Evolutionary conservation across 2,329 filamentous ascomycete genomes (phyloP).

Genomic region (Botrytis tulipae): DNA sequence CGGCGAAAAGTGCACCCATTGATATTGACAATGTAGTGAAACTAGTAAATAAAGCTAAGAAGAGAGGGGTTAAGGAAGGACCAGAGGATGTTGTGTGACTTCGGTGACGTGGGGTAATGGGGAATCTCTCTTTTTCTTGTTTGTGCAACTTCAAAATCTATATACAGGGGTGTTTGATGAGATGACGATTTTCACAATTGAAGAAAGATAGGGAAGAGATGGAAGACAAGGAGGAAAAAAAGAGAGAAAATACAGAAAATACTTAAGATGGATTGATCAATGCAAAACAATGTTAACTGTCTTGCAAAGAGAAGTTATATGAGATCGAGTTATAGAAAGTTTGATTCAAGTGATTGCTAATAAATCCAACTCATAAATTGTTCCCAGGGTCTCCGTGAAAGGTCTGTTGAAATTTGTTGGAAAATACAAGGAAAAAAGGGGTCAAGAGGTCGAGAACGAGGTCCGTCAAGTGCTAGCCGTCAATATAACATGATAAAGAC

Average conservation of each 20-base stretch:
- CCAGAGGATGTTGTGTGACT: conserved; percentile 6
- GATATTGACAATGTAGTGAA: not conserved
- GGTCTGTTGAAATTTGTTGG: not conserved
- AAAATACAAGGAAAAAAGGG: not conserved
- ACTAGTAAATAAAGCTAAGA: not conserved
- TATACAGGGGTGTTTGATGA: not conserved
- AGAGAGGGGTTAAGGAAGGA: not conserved
- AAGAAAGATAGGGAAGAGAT: not conserved
- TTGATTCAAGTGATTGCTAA: not conserved
- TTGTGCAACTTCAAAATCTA: not conserved
- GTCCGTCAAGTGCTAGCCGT: not conserved
- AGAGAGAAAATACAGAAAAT: not conserved
- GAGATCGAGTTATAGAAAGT: not conserved
- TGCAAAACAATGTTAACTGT: not conserved
- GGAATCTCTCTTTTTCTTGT: conserved; percentile 10
- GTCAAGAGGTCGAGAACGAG: not conserved
- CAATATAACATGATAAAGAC: not conserved
- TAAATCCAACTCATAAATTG: not conserved
- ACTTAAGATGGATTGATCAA: not conserved
- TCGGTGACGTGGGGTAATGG: conserved; percentile 20
- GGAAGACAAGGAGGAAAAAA: not conserved
- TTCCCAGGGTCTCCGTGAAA: not conserved
- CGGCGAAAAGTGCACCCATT: conserved; percentile 31
- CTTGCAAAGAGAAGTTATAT: not conserved
- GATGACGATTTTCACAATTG: not conserved